Conservation (phyloP, 208 protist species). For the Wallacemonas sp. region DNA sequence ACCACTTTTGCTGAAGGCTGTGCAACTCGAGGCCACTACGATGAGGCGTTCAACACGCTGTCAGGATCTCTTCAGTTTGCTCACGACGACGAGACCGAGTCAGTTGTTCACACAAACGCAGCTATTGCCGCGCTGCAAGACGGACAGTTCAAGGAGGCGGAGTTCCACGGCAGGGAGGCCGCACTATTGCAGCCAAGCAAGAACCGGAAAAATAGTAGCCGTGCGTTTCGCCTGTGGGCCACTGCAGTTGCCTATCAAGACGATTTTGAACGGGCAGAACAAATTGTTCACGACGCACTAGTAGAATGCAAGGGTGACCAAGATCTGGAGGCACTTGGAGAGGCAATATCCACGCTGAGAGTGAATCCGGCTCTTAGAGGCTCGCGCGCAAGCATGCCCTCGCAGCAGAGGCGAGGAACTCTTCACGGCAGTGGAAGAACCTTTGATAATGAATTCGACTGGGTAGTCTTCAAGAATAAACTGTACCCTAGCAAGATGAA, state of each 20-base stretch:
- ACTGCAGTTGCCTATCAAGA: conserved; percentile 81
- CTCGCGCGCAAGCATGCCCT: conserved; percentile 6
- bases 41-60: conserved; percentile 56
- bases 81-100: conserved; percentile 56
- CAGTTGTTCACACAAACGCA: conserved; percentile 69
- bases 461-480: conserved; percentile 79
- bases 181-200: conserved; percentile 48
- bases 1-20: conserved; percentile 81
- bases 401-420: conserved; percentile 52
- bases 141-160: conserved; percentile 72
- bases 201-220: conserved; percentile 19
- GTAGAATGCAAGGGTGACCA: conserved; percentile 22
- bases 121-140: conserved; percentile 48
- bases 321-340: conserved; percentile 1
- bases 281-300: conserved; percentile 72
- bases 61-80: conserved; percentile 57
- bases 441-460: conserved; percentile 89
- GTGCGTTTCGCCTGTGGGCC: conserved; percentile 74
- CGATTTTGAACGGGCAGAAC: conserved; percentile 58
- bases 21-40: conserved; percentile 36
- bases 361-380: conserved; percentile 24
- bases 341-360: neutral
- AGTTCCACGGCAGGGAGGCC: conserved; percentile 75
- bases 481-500: conserved; percentile 86
- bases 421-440: conserved; percentile 51